phyloP scores from a whole-genome alignment of 495 filamentous ascomycete genomes.

The Hypoxylon cercidicola region DNA sequence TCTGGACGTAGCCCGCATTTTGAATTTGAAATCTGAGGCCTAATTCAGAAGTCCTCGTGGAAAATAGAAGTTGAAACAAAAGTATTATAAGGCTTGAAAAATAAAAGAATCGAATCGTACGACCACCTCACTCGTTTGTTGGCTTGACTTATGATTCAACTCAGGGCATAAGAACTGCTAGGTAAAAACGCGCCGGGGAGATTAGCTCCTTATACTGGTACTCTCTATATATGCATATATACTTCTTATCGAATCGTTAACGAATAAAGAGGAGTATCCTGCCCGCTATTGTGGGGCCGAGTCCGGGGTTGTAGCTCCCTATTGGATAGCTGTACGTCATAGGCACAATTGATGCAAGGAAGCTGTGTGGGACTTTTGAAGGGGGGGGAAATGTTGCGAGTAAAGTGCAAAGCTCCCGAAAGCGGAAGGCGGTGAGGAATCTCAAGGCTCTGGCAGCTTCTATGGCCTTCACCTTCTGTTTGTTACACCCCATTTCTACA shows the following conservation, averaged over 20 bases:
- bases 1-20: conserved; percentile 53
- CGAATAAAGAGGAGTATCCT: not conserved
- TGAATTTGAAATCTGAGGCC: conserved; percentile 4
- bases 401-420: conserved; percentile 28
- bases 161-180: not conserved
- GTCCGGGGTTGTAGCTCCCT: not conserved
- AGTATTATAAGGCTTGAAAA: not conserved
- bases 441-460: conserved; percentile 41
- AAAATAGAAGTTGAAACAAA: not conserved
- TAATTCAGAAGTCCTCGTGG: not conserved
- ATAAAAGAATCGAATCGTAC: conserved; percentile 7
- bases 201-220: not conserved
- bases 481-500: conserved; percentile 1
- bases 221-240: not conserved
- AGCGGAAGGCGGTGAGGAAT: conserved; percentile 38
- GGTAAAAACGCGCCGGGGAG: not conserved
- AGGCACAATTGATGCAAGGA: conserved; percentile 5
- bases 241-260: no score
- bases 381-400: not conserved
- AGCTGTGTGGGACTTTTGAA: conserved; percentile 29
- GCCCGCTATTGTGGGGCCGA: not conserved
- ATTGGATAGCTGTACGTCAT: conserved; percentile 29
- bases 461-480: conserved; percentile 30
- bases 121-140: conserved; percentile 5
- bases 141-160: not conserved